Evolutionary conservation across 2,329 filamentous ascomycete species (phyloP), one percentile per base, ranked within the genome.

Genomic region (Beauveria scarabaeidicola): DNA sequence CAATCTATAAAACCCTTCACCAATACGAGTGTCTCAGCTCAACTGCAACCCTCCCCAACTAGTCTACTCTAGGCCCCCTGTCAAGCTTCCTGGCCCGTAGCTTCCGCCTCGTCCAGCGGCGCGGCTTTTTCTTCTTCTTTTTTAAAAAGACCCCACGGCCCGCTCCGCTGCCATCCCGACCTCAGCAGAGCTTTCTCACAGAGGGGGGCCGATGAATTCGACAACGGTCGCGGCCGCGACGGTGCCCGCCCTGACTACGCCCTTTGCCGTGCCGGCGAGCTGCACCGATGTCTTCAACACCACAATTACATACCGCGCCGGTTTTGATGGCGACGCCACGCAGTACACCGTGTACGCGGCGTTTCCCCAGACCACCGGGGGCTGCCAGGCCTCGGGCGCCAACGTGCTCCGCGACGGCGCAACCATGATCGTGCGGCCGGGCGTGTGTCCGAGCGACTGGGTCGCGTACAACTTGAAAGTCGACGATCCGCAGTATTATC

Each of bases 391-490:
- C 6, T 36, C 43, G 9, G 53, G 11, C n/a, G 21, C 53, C 41
- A 56, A 56, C 19, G 27, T 56, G 10, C 53, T 47, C 21, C 53
- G 53, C 19, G 41, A 56, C 19, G 53, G 53, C 27, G 53, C 53
- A 19, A 56, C 53, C 25, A 38, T 47, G 3, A 43, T 56, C 29
- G 41, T 36, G 17, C 43, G 53, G 8, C 53, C 53, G n/a, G 53
- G 53, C 43, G 53, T 56, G 23, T 56, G 53, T 6, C 53, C 53
- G 19, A 38, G 53, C 53, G 43, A 11, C 21, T 56, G 53, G 53
- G 13, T 46, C 13, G 53, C 53, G 7, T 56, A 56, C 10, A 56
- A 56, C 9, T 43, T 56, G n/a, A 23, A 17, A 3, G 53, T 56
- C 19, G 29, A 56, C n/a, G 41, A n/a, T 7, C 53, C 53, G 8